Base-by-base conservation (phyloP, 768 basidiomycete species). In the Termitomyces sp. region DNA sequence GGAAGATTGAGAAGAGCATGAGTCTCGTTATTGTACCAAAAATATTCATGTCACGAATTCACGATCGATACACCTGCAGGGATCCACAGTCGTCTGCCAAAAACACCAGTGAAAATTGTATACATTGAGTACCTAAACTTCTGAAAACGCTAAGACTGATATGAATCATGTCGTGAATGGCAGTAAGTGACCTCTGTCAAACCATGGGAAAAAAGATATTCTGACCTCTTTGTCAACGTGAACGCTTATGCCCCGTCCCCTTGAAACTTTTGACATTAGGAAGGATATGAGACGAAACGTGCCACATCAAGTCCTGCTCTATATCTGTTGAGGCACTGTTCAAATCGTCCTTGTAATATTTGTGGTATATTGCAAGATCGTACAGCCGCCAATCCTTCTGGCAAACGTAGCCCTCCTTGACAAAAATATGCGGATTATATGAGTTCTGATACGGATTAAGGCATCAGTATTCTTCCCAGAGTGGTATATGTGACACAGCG, bases 301-400 rank as follows among this genome's bases (percentile, higher is more conserved):
- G 42, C 30, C n/a, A 22, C 61, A 59, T 59, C 28, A 59, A 10
- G n/a, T 36, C 20, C 18, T 56, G 28, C 18, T 61, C 61, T 18
- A 6, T 13, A 14, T 45, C 13, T 20, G n/a, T 36, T 13, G 26
- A 45, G 32, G 30, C n/a, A 13, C 14, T 38, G n/a, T 30, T n/a
- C 5, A 26, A 33, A 10, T 53, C 42, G 20, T 61, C 59, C 14
- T 56, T 60, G 26, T 33, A 18, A 36, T 51, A 36, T 35, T 55
- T 43, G 24, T 51, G 16, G 54, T 57, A 63, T 6, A 64, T 54
- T 4, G 55, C 54, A 12, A 65, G 53, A 38, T 65, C 62, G 26
- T 36, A 57, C 6, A 65, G 40, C 38, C 42, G 50, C 62, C 64
- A 63, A 40, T 63, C 57, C 14, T 43, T 46, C n/a, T 58, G 52